Evolutionary conservation across 495 filamentous ascomycete genomes (phyloP), one percentile per base, ranked within the genome.

Genomic region (Chaetomium fimeti): DNA sequence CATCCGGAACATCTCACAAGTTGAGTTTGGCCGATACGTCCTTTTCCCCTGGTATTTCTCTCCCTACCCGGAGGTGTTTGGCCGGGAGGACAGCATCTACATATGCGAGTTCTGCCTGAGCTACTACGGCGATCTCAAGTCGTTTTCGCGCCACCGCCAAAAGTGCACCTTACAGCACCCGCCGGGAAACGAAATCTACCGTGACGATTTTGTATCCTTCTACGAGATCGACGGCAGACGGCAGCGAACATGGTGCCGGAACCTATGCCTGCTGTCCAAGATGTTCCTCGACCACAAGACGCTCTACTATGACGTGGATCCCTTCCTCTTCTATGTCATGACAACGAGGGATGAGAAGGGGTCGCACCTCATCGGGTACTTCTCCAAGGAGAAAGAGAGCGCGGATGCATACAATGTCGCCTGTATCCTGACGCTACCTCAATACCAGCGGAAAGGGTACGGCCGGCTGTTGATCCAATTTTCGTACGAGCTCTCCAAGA

Each of bases 301-400:
- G 9, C 89, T 98, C n/a, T 98, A 97, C 83, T 98, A 98, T 78
- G 94, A 98, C 70, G 94, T 98, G 59, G 94, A 98, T 71, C 94
- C 94, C 11, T 98, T 98, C 77, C 79, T 98, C 12, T 98, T 98
- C 82, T 98, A 98, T 79, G 93, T 93, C 84, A 98, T 98, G 94
- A 89, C 87, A 58, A 89, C 86, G 16, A 86, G 92, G 60, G 90
- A 91, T 64, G 88, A 91, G 53, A 89, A 88, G 56, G 94, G 94
- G 12, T 93, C 88, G 72, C 94, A 98, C 72, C 82, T 98, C 0
- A 90, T 98, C 57, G 94, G 94, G 60, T 98, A 96, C 73, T 98
- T 98, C 75, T 93, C 89, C 68, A 98, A 98, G 74, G 94, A 98
- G 78, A 98, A 98, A 66, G 95, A 98, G 73, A 91, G 88, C 38